A percentile compares a stretch with the other conserved stretches of the same genome.
These are phyloP conservation scores for Suhomyces bokatorum DNA, from an alignment of 1,139 yeast species.

Conservation along the genomic window DNA sequence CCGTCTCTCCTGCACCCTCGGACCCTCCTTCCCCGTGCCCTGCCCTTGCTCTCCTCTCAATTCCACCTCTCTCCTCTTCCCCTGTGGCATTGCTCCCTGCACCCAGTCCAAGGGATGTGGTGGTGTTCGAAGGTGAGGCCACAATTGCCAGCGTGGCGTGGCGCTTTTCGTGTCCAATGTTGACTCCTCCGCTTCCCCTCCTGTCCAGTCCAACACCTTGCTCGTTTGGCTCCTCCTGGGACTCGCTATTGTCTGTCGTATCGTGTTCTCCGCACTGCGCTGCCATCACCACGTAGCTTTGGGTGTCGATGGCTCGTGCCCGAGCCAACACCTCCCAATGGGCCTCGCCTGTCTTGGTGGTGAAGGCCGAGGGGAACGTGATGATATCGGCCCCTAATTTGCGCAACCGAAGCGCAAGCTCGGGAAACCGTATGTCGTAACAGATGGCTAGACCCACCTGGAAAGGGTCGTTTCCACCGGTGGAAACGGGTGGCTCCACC, in stretches of 20 bases:
- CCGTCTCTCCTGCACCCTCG: too few species aligned
- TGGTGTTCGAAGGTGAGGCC: background rate
- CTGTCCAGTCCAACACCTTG: background rate
- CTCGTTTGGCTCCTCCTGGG: background rate
- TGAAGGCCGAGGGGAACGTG: conserved; percentile 89
- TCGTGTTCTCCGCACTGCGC: conserved; percentile 85
- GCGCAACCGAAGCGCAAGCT: conserved; percentile 65
- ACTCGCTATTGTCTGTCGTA: conserved; percentile 32
- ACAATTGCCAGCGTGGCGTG: too few species aligned
- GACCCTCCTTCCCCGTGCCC: too few species aligned
- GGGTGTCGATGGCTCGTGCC: conserved; percentile 86
- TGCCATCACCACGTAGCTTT: conserved; percentile 84
- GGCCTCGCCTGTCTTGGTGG: conserved; percentile 84
- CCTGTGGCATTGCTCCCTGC: background rate
- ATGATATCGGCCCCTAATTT: conserved; percentile 74
- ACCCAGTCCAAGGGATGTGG: background rate
- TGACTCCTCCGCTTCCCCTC: background rate
- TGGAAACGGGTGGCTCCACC: conserved; percentile 53
- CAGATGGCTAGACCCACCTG: conserved; percentile 76
- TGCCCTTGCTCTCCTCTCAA: too few species aligned
- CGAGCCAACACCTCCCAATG: conserved; percentile 84
- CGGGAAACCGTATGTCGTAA: conserved; percentile 89
- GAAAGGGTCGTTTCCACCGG: conserved; percentile 50
- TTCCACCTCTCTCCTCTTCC: background rate
- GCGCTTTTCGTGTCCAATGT: too few species aligned